A percentile compares a stretch with the other conserved stretches of the same genome.
phyloP scores from a whole-genome alignment of 2,329 filamentous ascomycete genomes.

The Venturia effusa region DNA sequence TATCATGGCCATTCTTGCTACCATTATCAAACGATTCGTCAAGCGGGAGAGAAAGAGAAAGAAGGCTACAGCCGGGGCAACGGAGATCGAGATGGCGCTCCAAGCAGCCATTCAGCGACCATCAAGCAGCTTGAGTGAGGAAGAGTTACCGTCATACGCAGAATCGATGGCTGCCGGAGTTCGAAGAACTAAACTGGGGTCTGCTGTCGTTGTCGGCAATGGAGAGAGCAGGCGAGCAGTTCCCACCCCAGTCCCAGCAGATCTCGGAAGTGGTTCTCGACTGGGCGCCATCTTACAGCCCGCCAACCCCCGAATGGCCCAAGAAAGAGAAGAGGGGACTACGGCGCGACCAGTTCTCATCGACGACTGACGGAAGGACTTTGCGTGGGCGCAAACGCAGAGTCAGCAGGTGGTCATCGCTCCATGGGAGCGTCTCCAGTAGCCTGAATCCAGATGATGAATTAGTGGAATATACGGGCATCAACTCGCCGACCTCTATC shows the following conservation, averaged over 20 bases:
- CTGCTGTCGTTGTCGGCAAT: background rate
- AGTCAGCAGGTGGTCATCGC: background rate
- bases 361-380: background rate
- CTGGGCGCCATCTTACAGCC: background rate
- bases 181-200: background rate
- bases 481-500: background rate
- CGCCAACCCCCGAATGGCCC: background rate
- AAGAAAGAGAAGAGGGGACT: background rate
- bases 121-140: slow-evolving; percentile 19
- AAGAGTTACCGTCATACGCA: slow-evolving; percentile 13
- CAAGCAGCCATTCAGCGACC: background rate
- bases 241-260: background rate
- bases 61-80: background rate
- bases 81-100: background rate
- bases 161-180: background rate
- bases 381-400: background rate
- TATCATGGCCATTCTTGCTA: background rate
- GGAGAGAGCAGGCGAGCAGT: background rate
- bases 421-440: background rate
- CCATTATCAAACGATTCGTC: background rate
- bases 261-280: background rate
- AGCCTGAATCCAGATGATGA: background rate
- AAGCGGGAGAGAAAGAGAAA: background rate
- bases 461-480: background rate
- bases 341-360: background rate